Percentiles rank a stretch among this genome's conserved stretches.
Evolutionary conservation across 495 filamentous ascomycete species (phyloP).

Genomic region (Lasiosphaeria miniovina): DNA sequence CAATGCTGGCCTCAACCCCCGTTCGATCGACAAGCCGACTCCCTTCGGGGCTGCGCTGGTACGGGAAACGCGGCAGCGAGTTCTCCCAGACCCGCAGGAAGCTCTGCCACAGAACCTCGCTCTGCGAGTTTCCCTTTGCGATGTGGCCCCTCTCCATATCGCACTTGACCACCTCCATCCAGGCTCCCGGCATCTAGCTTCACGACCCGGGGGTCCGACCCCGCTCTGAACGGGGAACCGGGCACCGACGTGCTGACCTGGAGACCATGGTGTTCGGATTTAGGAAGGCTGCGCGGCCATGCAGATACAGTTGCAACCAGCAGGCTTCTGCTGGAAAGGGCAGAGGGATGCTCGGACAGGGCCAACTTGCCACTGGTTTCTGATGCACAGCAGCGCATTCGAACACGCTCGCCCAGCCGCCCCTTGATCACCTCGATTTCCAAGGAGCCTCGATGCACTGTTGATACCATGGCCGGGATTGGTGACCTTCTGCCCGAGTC

Average conservation of each 20-base stretch:
- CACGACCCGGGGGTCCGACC: neutral
- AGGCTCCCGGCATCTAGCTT: conserved; percentile 10
- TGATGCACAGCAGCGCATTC: too few relatives aligned
- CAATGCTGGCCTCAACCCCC: conserved; percentile 21
- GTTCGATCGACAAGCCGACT: conserved; percentile 28
- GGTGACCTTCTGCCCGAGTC: too few relatives aligned
- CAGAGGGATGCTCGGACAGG: too few relatives aligned
- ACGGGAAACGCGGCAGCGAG: conserved; percentile 25
- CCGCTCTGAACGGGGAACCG: neutral
- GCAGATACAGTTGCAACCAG: neutral
- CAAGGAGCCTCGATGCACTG: too few relatives aligned
- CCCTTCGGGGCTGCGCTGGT: conserved; percentile 23
- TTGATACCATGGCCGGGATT: too few relatives aligned
- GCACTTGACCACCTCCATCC: conserved; percentile 14
- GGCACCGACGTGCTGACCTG: neutral
- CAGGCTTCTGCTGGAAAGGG: too few relatives aligned
- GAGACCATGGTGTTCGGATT: neutral
- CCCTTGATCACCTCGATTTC: too few relatives aligned
- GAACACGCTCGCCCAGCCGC: too few relatives aligned
- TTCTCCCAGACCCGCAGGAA: conserved; percentile 20
- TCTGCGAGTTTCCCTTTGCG: conserved; percentile 11
- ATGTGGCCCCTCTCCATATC: conserved; percentile 13
- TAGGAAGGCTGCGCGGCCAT: neutral
- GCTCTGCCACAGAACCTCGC: conserved; percentile 11
- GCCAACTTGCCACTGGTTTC: too few relatives aligned